Base-by-base conservation (phyloP, 306 rosid genomes). In the Rubus idaeus region DNA sequence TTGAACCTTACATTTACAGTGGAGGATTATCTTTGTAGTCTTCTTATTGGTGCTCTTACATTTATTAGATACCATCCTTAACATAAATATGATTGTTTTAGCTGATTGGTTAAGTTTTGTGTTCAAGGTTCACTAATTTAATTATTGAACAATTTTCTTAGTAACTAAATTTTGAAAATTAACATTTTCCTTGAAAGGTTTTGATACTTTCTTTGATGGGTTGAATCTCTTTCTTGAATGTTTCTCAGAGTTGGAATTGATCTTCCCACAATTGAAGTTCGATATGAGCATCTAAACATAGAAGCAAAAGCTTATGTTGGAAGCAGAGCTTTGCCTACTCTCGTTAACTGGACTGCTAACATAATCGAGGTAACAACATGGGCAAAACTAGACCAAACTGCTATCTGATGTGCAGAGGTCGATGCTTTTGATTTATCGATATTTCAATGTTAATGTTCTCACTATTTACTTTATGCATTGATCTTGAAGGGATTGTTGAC, bases 221-320 rank as follows among this genome's bases (percentile, higher is more conserved):
- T 21, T 68, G 13, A 47, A 10, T 47, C 7, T 65, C 11, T 56
- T 70, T 37, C 8, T 26, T 42, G 42, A 8, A 56, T 17, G 58
- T 56, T 20, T 70, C 67, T 74, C 72, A 90, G 95, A 74, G 95
- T 90, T 84, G 95, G 92, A 77, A 77, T 88, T 75, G 18, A 68
- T 8, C 50, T 88, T 69, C 95, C 95, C 6, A 81, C 84, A 17
- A 84, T 90, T 76, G 95, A 90, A 78, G 88, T 83, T 45, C 73
- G 95, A 49, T 88, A 69, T 78, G 88, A 88, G 89, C 76, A 84
- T 53, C 73, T 90, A 20, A 86, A 84, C 40, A 56, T 86, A 57
- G 91, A 84, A 73, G 85, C 87, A 50, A 87, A 86, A 41, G 79
- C 79, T 78, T 64, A 75, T 74, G 83, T 78, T 23, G 88, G 90